These are phyloP conservation scores for Cornus suecica DNA, from an alignment of 148 eudicot genomes.

Conservation along the genomic window DNA sequence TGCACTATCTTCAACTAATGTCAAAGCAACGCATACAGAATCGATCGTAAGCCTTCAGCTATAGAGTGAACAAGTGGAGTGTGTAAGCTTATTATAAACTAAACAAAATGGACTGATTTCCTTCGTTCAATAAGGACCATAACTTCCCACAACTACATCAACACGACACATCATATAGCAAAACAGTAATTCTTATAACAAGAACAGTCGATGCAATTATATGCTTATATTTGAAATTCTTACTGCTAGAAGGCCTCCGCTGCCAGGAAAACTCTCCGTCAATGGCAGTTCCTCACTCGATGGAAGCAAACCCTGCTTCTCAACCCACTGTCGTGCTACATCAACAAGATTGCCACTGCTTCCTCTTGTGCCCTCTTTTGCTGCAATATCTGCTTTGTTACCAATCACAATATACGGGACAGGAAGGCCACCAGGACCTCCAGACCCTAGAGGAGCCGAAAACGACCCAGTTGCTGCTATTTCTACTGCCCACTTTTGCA, in stretches of 20 bases:
- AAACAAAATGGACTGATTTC: background rate
- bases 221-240: slow-evolving; percentile 20
- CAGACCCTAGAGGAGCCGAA: slow-evolving; percentile 83
- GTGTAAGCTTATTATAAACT: background rate
- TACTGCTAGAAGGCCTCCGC: slow-evolving; percentile 79
- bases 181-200: background rate
- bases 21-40: background rate
- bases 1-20: background rate
- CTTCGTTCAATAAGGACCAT: background rate
- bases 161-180: no score
- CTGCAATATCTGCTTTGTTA: slow-evolving; percentile 84
- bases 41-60: background rate
- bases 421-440: slow-evolving; percentile 91
- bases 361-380: slow-evolving; percentile 71
- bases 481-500: slow-evolving; percentile 88
- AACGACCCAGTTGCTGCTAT: slow-evolving; percentile 82
- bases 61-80: no score
- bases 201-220: background rate
- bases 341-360: slow-evolving; percentile 99
- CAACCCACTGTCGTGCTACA: slow-evolving; percentile 95
- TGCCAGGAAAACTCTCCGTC: slow-evolving; percentile 83
- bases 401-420: slow-evolving; percentile 88
- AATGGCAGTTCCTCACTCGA: slow-evolving; percentile 84
- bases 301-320: slow-evolving; percentile 94
- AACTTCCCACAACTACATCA: background rate